Evolutionary conservation across 2,329 filamentous ascomycete genomes (phyloP).

Genomic region (Cephalotrichum gorgonifer): DNA sequence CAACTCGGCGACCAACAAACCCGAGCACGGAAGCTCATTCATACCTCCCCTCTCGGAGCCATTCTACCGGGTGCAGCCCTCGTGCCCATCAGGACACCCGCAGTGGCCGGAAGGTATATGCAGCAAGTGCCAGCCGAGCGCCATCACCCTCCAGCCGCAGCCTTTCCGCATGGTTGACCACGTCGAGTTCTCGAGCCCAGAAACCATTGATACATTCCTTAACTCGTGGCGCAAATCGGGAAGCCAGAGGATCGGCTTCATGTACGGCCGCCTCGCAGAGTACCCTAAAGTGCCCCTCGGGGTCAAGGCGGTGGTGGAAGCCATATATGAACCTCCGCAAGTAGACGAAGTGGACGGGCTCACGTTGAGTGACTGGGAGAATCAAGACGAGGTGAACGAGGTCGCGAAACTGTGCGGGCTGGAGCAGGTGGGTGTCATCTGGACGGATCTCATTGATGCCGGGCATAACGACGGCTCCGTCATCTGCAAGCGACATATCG

Average conservation of each 20-base stretch:
- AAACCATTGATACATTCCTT: slow-evolving; percentile 80
- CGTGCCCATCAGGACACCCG: slow-evolving; percentile 89
- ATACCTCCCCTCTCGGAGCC: slow-evolving; percentile 92
- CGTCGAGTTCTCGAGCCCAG: slow-evolving; percentile 83
- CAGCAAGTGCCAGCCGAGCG: slow-evolving; percentile 94
- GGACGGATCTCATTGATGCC: slow-evolving; percentile 81
- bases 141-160: slow-evolving; percentile 90
- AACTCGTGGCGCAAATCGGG: slow-evolving; percentile 87
- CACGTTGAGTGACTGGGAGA: slow-evolving; percentile 73
- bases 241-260: slow-evolving; percentile 72
- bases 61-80: slow-evolving; percentile 76
- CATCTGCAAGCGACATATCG: slow-evolving; percentile 88
- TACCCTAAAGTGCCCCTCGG: slow-evolving; percentile 90
- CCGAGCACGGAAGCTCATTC: slow-evolving; percentile 85
- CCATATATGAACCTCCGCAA: slow-evolving; percentile 94
- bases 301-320: slow-evolving; percentile 90
- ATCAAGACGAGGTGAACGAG: slow-evolving; percentile 71
- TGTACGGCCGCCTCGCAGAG: slow-evolving; percentile 85
- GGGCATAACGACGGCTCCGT: slow-evolving; percentile 76
- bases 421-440: slow-evolving; percentile 84
- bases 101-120: slow-evolving; percentile 95
- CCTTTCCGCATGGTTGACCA: slow-evolving; percentile 96
- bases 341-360: slow-evolving; percentile 81
- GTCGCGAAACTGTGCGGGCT: slow-evolving; percentile 76
- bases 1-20: slow-evolving; percentile 93